These are phyloP conservation scores for Lipomyces sp. DNA, from an alignment of 805 yeast genomes.

Conservation along the genomic window DNA sequence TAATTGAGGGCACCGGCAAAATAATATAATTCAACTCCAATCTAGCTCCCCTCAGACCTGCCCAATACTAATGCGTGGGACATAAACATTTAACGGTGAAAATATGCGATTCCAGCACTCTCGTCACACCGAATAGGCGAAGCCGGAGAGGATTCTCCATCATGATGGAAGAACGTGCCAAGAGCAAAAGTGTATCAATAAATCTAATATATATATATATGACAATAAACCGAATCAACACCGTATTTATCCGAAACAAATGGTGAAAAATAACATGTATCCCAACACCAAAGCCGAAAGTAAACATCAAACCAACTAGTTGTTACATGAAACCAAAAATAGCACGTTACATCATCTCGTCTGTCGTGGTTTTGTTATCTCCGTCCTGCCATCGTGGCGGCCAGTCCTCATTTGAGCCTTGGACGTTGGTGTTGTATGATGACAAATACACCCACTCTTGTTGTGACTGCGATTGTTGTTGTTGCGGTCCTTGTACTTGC, in stretches of 20 bases:
- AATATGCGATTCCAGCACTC: too few species aligned
- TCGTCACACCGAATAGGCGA: too few species aligned
- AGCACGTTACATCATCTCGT: background rate
- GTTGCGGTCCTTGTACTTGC: conserved; percentile 3
- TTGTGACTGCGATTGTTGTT: conserved; percentile 8
- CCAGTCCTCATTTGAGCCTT: background rate
- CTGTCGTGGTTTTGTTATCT: background rate
- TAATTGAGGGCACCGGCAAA: too few species aligned
- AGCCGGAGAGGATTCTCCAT: too few species aligned
- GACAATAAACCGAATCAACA: background rate
- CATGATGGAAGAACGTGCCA: too few species aligned
- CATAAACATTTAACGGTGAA: too few species aligned
- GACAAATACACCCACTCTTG: background rate
- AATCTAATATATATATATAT: too few species aligned
- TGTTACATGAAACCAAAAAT: background rate
- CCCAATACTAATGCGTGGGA: too few species aligned
- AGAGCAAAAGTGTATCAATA: too few species aligned
- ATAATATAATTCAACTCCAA: too few species aligned
- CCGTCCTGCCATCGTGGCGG: conserved; percentile 1
- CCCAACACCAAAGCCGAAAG: background rate
- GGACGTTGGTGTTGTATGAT: background rate
- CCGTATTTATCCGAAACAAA: background rate
- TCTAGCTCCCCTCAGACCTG: too few species aligned
- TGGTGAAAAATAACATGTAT: background rate
- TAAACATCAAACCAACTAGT: background rate